These are phyloP conservation scores for Knoxia roxburghii DNA, from an alignment of 257 asterid genomes.

Conservation along the genomic window DNA sequence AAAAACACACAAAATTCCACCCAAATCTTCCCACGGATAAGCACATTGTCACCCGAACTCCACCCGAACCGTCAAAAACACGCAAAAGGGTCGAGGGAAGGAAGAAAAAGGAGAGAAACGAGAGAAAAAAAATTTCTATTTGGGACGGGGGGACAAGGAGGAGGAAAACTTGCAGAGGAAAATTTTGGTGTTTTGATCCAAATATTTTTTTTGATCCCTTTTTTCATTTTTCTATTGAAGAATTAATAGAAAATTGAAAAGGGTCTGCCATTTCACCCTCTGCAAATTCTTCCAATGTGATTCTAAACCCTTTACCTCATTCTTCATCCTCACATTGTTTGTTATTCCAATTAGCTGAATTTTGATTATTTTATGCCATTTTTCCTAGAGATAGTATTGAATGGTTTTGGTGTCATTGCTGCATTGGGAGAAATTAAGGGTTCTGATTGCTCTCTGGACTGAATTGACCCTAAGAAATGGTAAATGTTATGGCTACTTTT, in stretches of 20 bases:
- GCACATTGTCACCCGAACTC: not conserved
- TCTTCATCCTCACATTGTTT: not conserved
- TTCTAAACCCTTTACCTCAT: slow-evolving; percentile 5
- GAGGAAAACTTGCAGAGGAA: slow-evolving; percentile 14
- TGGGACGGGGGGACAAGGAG: not conserved
- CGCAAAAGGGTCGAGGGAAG: not conserved
- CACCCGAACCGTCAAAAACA: not conserved
- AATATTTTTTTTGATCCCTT: not conserved
- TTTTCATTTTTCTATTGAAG: not conserved
- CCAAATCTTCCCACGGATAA: not conserved
- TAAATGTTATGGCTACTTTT: slow-evolving; percentile 8
- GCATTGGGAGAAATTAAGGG: slow-evolving; percentile 21
- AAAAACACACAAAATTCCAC: not conserved
- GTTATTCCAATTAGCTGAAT: not conserved
- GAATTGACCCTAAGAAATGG: slow-evolving; percentile 21
- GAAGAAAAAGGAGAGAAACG: not conserved
- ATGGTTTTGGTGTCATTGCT: slow-evolving; percentile 12
- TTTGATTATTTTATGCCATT: not conserved
- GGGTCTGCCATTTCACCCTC: slow-evolving; percentile 3
- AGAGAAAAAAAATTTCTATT: slow-evolving; percentile 5
- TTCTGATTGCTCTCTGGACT: slow-evolving; percentile 18
- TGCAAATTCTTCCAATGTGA: slow-evolving; percentile 1
- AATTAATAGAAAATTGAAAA: not conserved
- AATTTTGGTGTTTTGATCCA: slow-evolving; percentile 2
- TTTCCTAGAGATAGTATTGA: not conserved